A percentile compares a stretch with the other conserved stretches of the same genome.
Conservation (phyloP, 768 basidiomycete genomes). For the Russula dissimulans region DNA sequence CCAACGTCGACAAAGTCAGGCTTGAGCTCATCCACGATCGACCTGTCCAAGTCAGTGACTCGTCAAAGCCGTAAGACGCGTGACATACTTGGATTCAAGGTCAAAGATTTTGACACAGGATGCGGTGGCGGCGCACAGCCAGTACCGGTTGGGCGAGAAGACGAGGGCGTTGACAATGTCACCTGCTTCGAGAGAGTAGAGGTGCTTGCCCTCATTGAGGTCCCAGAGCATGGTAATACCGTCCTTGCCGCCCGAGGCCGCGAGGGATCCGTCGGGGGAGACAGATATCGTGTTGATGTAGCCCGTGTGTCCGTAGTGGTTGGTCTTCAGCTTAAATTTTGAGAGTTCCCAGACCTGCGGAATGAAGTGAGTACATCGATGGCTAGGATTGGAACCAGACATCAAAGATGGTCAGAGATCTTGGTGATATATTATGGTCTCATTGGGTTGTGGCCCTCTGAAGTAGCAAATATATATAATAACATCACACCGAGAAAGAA, state of each 20-base stretch:
- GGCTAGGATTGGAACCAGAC: neutral
- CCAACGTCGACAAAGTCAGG: slow-evolving; percentile 80
- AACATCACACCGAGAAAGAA: slow-evolving; percentile 31
- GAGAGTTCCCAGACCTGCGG: slow-evolving; percentile 96
- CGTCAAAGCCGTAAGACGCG: slow-evolving; percentile 1
- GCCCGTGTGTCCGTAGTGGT: slow-evolving; percentile 98
- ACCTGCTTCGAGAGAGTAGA: slow-evolving; percentile 98
- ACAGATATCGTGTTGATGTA: slow-evolving; percentile 99
- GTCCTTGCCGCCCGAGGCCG: slow-evolving; percentile 98
- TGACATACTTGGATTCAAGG: slow-evolving; percentile 92
- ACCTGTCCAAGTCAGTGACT: slow-evolving; percentile 37
- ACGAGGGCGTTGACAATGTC: slow-evolving; percentile 98
- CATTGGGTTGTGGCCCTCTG: slow-evolving; percentile 31
- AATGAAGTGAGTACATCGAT: neutral
- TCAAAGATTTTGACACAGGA: slow-evolving; percentile 99
- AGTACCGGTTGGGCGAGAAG: slow-evolving; percentile 99
- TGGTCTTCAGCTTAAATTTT: slow-evolving; percentile 99
- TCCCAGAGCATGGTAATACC: slow-evolving; percentile 99
- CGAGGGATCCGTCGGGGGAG: slow-evolving; percentile 97
- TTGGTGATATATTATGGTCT: slow-evolving; percentile 57
- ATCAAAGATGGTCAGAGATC: slow-evolving; percentile 45
- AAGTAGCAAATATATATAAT: slow-evolving; percentile 28
- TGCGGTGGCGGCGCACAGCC: slow-evolving; percentile 97
- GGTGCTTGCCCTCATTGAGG: slow-evolving; percentile 99
- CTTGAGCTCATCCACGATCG: slow-evolving; percentile 98